A percentile compares a stretch with the other conserved stretches of the same genome.
Conservation (phyloP, 225 moss, liverwort and hornwort genomes). For the Marchantia polymorpha region DNA sequence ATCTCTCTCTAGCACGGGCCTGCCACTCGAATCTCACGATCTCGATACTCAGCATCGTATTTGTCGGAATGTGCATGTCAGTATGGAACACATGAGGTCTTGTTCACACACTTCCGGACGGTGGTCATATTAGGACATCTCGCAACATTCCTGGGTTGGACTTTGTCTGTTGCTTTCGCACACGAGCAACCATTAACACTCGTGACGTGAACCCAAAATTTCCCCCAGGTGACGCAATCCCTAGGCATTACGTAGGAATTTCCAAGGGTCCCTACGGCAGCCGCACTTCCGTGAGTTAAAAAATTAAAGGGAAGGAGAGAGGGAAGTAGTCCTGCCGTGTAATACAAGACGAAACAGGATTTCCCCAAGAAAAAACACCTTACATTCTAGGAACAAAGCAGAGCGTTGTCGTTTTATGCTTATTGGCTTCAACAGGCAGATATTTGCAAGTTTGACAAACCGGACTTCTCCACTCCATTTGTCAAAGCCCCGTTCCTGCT, state of each 20-base stretch:
- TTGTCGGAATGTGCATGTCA: too few species aligned
- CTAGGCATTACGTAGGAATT: neutral
- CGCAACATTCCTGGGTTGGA: neutral
- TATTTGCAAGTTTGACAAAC: neutral
- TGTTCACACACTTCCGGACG: too few species aligned
- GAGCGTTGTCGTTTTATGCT: neutral
- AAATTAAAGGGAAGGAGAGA: neutral
- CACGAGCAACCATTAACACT: neutral
- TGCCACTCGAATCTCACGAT: too few species aligned
- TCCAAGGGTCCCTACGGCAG: neutral
- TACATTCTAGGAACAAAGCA: neutral
- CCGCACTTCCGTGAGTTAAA: too few species aligned
- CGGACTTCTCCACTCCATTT: too few species aligned
- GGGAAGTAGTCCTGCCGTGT: neutral
- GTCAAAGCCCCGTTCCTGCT: neutral
- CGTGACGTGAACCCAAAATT: too few species aligned
- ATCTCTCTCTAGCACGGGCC: too few species aligned
- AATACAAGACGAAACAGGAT: neutral
- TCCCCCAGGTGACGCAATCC: too few species aligned
- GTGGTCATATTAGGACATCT: neutral
- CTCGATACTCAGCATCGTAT: too few species aligned
- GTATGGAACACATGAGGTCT: too few species aligned
- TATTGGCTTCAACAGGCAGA: neutral
- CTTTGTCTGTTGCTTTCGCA: neutral
- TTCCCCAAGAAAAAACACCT: neutral